A percentile compares a stretch with the other conserved stretches of the same genome.
phyloP scores from a whole-genome alignment of 2,329 filamentous ascomycete genomes.

The Fusarium armeniacum region DNA sequence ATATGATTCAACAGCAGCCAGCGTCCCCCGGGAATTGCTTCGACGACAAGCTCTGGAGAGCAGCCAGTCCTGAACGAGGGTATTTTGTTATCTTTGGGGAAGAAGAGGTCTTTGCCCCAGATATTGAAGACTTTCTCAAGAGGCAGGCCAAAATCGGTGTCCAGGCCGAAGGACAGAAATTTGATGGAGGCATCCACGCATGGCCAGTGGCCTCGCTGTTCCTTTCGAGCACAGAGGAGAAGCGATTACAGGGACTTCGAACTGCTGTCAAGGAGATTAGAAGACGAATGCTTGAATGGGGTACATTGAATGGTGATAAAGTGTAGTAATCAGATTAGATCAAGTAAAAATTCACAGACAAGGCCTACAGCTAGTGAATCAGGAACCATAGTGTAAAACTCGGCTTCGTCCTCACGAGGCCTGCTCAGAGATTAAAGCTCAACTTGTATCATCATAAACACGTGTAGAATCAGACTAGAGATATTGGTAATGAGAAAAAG shows the following conservation, averaged over 20 bases:
- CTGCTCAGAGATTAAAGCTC: constrained; percentile 56
- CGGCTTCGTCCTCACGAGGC: constrained; percentile 64
- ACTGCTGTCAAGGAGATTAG: constrained; percentile 58
- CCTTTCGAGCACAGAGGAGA: constrained; percentile 62
- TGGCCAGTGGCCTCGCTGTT: constrained; percentile 83
- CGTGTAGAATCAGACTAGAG: constrained; percentile 2
- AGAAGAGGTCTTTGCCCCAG: constrained; percentile 82
- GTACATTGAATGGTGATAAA: constrained; percentile 31
- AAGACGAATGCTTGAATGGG: constrained; percentile 47
- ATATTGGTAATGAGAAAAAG: not conserved
- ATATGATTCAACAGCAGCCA: constrained; percentile 53
- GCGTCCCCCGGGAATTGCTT: constrained; percentile 78
- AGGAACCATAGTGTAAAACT: constrained; percentile 63
- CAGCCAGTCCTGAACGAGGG: constrained; percentile 75
- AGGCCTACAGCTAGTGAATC: constrained; percentile 46
- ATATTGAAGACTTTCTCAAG: constrained; percentile 72
- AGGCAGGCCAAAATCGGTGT: constrained; percentile 68
- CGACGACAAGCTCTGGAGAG: constrained; percentile 75
- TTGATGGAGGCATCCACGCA: constrained; percentile 79
- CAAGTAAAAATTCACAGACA: constrained; percentile 66
- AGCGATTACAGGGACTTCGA: constrained; percentile 67
- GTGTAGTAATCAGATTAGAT: constrained; percentile 72
- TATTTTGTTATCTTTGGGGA: constrained; percentile 79
- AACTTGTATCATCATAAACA: constrained; percentile 59
- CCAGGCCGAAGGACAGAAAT: constrained; percentile 69